These are phyloP conservation scores for Dalbergia oliveri DNA, from an alignment of 306 rosid genomes.

Conservation along the genomic window DNA sequence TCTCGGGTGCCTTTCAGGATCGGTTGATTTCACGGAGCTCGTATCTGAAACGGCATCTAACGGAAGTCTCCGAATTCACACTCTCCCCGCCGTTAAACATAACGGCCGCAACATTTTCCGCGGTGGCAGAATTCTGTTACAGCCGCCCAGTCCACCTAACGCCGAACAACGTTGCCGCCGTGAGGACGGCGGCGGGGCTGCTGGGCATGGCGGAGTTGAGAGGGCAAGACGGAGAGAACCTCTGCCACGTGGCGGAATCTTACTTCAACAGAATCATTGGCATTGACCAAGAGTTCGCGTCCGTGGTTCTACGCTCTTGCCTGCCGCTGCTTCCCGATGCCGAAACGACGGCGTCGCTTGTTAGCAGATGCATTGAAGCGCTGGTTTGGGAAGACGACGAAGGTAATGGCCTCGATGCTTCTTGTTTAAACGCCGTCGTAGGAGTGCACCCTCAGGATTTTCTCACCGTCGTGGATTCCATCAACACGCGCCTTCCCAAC, in stretches of 20 bases:
- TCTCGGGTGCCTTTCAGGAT: slow-evolving; percentile 54
- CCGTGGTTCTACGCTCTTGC: slow-evolving; percentile 74
- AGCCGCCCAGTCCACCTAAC: slow-evolving; percentile 60
- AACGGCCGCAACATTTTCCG: slow-evolving; percentile 69
- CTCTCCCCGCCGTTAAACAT: slow-evolving; percentile 83
- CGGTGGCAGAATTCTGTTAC: slow-evolving; percentile 80
- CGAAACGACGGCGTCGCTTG: slow-evolving; percentile 74
- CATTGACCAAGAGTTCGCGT: slow-evolving; percentile 60
- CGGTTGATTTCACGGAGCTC: slow-evolving; percentile 68
- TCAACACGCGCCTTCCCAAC: slow-evolving; percentile 56
- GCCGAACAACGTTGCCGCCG: slow-evolving; percentile 71
- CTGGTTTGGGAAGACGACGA: slow-evolving; percentile 51
- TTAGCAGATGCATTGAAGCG: slow-evolving; percentile 75
- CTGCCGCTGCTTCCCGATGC: slow-evolving; percentile 82
- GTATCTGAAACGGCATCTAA: slow-evolving; percentile 72
- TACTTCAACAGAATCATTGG: slow-evolving; percentile 61
- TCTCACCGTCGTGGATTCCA: slow-evolving; percentile 59
- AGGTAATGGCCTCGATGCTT: slow-evolving; percentile 9
- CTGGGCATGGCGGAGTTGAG: slow-evolving; percentile 65
- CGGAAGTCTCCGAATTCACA: slow-evolving; percentile 56
- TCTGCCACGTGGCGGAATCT: slow-evolving; percentile 60
- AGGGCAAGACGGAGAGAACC: slow-evolving; percentile 52
- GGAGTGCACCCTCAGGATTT: slow-evolving; percentile 63
- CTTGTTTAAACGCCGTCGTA: slow-evolving; percentile 56
- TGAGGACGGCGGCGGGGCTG: slow-evolving; percentile 81